phyloP scores from a whole-genome alignment of 345 rosid species.

The Mangifera indica region DNA sequence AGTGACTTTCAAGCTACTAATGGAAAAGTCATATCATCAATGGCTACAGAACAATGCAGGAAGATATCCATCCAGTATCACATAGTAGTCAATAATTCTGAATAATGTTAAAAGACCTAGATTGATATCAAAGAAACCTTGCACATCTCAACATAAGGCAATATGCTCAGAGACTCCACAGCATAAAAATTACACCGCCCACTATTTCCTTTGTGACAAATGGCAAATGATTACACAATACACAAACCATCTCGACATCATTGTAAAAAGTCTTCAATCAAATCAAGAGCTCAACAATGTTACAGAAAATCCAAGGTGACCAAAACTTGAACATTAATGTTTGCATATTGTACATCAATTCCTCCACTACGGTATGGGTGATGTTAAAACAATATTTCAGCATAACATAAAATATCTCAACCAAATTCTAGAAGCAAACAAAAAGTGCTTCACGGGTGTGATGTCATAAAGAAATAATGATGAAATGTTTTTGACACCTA shows the following conservation, averaged over 20 bases:
- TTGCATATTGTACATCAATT: neutral
- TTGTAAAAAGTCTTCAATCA: neutral
- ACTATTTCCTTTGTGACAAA: neutral
- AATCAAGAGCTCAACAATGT: neutral
- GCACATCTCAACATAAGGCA: neutral
- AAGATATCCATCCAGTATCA: neutral
- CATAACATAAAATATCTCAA: neutral
- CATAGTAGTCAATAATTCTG: neutral
- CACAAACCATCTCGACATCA: neutral
- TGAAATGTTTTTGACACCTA: neutral
- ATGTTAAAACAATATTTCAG: neutral
- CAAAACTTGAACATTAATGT: neutral
- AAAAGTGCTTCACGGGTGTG: neutral
- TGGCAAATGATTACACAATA: neutral
- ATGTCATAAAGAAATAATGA: neutral
- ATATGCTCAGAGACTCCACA: neutral
- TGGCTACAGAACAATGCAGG: neutral
- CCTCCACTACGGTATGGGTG: neutral
- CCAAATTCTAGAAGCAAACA: neutral
- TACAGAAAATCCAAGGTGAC: neutral
- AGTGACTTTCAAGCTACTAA: neutral
- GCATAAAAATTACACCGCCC: neutral
- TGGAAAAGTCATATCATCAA: neutral
- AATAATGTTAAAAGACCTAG: neutral
- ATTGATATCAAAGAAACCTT: constrained; percentile 2